Evolutionary conservation across 2,329 filamentous ascomycete genomes (phyloP), one percentile per base, ranked within the genome.

Genomic region (Cordyceps cicadae): DNA sequence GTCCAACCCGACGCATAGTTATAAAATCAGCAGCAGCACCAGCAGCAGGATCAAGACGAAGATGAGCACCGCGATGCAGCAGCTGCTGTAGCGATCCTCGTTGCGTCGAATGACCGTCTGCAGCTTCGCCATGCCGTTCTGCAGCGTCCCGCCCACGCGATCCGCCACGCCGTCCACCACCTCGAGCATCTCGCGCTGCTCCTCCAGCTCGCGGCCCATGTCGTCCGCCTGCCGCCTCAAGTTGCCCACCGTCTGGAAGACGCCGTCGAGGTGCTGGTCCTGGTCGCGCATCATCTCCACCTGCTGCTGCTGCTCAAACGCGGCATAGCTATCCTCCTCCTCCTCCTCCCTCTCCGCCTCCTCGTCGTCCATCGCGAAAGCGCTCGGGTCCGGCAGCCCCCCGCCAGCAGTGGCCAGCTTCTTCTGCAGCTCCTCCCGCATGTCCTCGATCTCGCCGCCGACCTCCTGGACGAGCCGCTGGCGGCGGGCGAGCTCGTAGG

Each of bases 151-250:
- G 15, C 90, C 89, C 1, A 99, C 92, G 39, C 93, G 82, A 72
- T 97, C 92, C 4, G 90, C 91, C 61, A 96, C 79, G 34, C 81
- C 83, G 74, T 97, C 93, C 46, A 95, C 88, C 57, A 89, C 87
- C 64, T 94, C 87, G 61, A 99, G 80, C 83, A 97, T 88, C 73
- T 92, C 90, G 24, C 82, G 83, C 79, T 99, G 94, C 77, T 99
- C 94, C 75, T 97, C 95, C 51, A 99, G 79, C 77, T 99, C 94
- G 61, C 93, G 81, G 1, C 94, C 93, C 93, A 99, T 99, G 67
- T 92, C 90, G 74, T 95, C 87, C 1, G 94, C 95, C 79, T 97
- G 94, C 70, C 88, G 82, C 60, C 93, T 81, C 70, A 99, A 76
- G 71, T 92, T 97, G 2, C 92, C 93, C 26, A 99, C 94, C 1